A percentile compares a stretch with the other conserved stretches of the same genome.
Conservation (phyloP, 2,329 filamentous ascomycete species). For the Albifimbria verrucaria region DNA sequence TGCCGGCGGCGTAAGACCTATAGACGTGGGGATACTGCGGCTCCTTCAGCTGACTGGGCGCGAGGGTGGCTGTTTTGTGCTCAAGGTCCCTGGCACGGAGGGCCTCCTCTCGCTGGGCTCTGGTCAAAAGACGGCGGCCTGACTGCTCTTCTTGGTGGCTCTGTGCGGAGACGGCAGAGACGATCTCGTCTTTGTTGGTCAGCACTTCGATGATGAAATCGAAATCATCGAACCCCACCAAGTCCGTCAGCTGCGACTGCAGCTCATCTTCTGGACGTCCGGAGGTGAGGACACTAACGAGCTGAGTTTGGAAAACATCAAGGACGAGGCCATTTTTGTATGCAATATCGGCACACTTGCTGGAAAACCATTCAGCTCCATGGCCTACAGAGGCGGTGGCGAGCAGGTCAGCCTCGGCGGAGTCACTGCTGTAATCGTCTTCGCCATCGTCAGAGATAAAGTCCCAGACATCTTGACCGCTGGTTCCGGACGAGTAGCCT, state of each 20-base stretch:
- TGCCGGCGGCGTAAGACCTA: conserved; percentile 76
- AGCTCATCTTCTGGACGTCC: conserved; percentile 73
- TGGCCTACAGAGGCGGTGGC: conserved; percentile 33
- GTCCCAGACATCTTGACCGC: conserved; percentile 86
- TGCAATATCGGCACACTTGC: conserved; percentile 66
- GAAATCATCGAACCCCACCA: conserved; percentile 89
- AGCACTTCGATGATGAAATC: conserved; percentile 93
- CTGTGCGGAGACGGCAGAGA: conserved; percentile 38
- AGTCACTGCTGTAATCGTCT: conserved; percentile 63
- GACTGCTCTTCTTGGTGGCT: conserved; percentile 28
- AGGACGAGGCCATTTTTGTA: conserved; percentile 64
- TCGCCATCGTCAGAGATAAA: conserved; percentile 75
- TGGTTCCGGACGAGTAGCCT: conserved; percentile 53
- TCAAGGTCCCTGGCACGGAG: conserved; percentile 72
- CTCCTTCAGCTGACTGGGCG: conserved; percentile 67
- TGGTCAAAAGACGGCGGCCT: conserved; percentile 61
- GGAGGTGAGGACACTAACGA: conserved; percentile 70
- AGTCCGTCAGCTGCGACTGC: conserved; percentile 85
- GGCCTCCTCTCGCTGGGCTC: conserved; percentile 73
- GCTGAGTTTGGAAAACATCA: conserved; percentile 71
- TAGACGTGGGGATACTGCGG: conserved; percentile 93
- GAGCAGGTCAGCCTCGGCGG: conserved; percentile 43
- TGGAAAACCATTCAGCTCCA: conserved; percentile 66
- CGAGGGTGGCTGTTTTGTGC: conserved; percentile 75
- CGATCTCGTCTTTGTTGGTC: conserved; percentile 67